phyloP scores from a whole-genome alignment of 148 eudicot species.

The Rhododendron mucronatum region DNA sequence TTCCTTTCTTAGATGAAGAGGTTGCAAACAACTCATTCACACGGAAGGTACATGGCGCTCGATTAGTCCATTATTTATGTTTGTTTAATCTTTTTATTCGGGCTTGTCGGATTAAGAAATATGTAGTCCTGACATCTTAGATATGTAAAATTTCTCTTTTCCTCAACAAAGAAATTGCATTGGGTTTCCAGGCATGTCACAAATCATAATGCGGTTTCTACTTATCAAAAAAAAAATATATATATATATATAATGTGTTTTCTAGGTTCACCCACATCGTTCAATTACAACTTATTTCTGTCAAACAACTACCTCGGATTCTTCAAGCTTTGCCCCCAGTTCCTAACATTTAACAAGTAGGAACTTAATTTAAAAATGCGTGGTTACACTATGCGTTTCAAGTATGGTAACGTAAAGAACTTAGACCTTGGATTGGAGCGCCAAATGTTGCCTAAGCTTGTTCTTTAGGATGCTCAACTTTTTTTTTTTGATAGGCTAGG shows the following conservation, averaged over 20 bases:
- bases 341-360: background rate
- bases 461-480: background rate
- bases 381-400: background rate
- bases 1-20: constrained; percentile 75
- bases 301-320: background rate
- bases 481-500: background rate
- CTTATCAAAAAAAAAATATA: background rate
- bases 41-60: constrained; percentile 54
- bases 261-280: background rate
- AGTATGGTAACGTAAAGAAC: background rate
- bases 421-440: background rate
- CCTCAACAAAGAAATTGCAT: background rate
- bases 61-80: background rate
- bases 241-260: background rate
- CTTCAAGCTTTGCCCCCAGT: background rate
- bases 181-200: background rate
- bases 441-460: background rate
- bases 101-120: background rate
- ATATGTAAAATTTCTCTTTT: background rate
- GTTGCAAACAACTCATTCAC: constrained; percentile 52
- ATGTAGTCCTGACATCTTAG: background rate
- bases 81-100: background rate
- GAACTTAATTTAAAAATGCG: background rate
- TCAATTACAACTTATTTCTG: background rate
- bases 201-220: background rate